These are phyloP conservation scores for Daldinia childiae DNA, from an alignment of 495 filamentous ascomycete genomes.

Conservation along the genomic window DNA sequence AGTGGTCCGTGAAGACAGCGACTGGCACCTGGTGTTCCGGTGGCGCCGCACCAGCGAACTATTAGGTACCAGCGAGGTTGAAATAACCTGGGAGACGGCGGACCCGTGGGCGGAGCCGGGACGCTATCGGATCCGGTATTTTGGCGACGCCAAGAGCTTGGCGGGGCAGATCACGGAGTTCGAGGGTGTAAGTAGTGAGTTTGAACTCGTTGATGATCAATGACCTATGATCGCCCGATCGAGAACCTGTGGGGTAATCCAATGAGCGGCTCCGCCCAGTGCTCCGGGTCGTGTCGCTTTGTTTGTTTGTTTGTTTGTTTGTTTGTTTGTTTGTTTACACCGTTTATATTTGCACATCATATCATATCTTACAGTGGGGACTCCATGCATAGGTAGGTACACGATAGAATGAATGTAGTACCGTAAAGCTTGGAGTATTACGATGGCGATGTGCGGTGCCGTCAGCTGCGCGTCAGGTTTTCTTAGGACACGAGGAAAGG, in stretches of 20 bases:
- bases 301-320: background rate
- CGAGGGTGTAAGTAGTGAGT: constrained; percentile 76
- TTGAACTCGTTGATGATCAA: constrained; percentile 55
- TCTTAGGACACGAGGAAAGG: background rate
- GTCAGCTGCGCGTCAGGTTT: background rate
- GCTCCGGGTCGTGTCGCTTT: background rate
- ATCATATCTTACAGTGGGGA: background rate
- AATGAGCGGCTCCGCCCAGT: background rate
- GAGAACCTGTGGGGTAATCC: background rate
- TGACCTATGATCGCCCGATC: background rate
- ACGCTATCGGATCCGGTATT: constrained; percentile 84
- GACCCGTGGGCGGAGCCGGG: constrained; percentile 64
- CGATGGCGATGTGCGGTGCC: background rate
- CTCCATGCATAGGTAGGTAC: background rate
- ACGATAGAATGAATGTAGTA: background rate
- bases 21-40: constrained; percentile 82
- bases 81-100: constrained; percentile 81
- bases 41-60: constrained; percentile 80
- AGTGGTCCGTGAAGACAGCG: constrained; percentile 73
- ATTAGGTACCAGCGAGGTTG: constrained; percentile 81
- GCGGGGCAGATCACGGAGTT: constrained; percentile 75
- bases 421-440: background rate
- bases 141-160: constrained; percentile 79
- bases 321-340: background rate
- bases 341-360: background rate